Evolutionary conservation across 2,329 filamentous ascomycete genomes (phyloP), one percentile per base, ranked within the genome.

Genomic region (Atkinsonella hypoxylon): DNA sequence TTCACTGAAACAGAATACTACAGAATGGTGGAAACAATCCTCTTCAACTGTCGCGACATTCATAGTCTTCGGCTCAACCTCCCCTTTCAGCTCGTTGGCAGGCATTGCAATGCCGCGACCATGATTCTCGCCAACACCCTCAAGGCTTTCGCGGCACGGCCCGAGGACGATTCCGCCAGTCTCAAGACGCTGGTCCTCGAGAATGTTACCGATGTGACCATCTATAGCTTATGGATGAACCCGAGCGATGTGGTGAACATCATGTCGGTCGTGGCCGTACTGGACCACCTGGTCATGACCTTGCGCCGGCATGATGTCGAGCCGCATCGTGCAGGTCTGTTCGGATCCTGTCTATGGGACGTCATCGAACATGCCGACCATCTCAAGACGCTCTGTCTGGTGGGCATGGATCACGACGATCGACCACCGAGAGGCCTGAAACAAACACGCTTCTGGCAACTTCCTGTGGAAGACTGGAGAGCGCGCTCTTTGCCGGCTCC

Each of bases 101-200:
- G 64, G 10, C 64, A 71, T 52, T 72, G 68, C 53, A 67, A 67
- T 51, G 70, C 73, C 42, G 68, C 73, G 17, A 78, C 74, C 10
- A 68, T 74, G 55, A 69, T 78, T n/a, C 62, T 78, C 15, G 74
- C 73, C 48, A 77, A 75, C 51, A 75, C 71, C 3, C 62, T 78
- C 51, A 73, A 74, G 53, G 72, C 71, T 3, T 63, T 78, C 47
- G 69, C 69, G 3, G 61, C 64, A 31, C 67, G 75, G 7, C 65
- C 68, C 1, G 69, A 74, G 50, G 73, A 74, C 50, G 67, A 69
- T 48, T 69, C 70, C 9, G 61, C 62, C 32, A 51, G 59, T 2
- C 64, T 78, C 4, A 67, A 70, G 55, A 70, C 70, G 0, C 59
- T 78, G 39, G 73, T 77, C 1, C 54, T 78, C 2, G 75, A 78